Evolutionary conservation across 208 protist genomes (phyloP).

Genomic region (Herpetomonas samuelpessoai): DNA sequence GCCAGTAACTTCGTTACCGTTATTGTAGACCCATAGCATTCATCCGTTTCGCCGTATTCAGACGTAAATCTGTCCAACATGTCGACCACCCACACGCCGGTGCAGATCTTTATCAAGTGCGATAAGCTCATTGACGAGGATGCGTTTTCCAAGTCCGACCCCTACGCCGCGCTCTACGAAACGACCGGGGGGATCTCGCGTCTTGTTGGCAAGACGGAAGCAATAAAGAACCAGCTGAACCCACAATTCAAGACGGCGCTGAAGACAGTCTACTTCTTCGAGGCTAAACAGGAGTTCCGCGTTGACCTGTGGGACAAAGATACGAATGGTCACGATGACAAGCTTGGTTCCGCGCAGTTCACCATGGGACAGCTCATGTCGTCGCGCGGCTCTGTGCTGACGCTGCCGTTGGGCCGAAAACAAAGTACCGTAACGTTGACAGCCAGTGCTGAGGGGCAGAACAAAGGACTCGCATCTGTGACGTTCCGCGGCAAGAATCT

Average conservation of each 20-base stretch:
- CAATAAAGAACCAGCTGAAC: slow-evolving; percentile 30
- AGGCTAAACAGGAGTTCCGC: slow-evolving; percentile 20
- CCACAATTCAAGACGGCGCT: slow-evolving; percentile 26
- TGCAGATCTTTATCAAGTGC: slow-evolving; percentile 39
- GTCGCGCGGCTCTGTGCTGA: slow-evolving; percentile 4
- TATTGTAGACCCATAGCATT: too few relatives aligned
- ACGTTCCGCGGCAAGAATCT: slow-evolving; percentile 20
- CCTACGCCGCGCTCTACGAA: slow-evolving; percentile 19
- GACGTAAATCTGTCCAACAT: slow-evolving; percentile 6
- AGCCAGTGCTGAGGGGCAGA: slow-evolving; percentile 3
- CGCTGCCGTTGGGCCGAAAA: slow-evolving; percentile 7
- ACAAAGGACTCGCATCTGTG: slow-evolving; percentile 14
- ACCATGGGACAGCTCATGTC: slow-evolving; percentile 28
- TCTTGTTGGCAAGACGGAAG: slow-evolving; percentile 20
- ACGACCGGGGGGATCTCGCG: background rate
- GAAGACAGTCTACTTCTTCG: slow-evolving; percentile 33
- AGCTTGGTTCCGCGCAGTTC: slow-evolving; percentile 19
- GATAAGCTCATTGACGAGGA: slow-evolving; percentile 20
- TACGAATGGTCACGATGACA: slow-evolving; percentile 16
- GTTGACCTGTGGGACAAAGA: slow-evolving; percentile 27
- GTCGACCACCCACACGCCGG: slow-evolving; percentile 13
- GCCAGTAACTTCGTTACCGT: too few relatives aligned
- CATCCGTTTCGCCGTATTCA: too few relatives aligned
- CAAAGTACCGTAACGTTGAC: slow-evolving; percentile 28
- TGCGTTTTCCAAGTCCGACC: slow-evolving; percentile 23